Conservation (phyloP, 225 moss, liverwort and hornwort species). For the Polytrichum formosum region DNA sequence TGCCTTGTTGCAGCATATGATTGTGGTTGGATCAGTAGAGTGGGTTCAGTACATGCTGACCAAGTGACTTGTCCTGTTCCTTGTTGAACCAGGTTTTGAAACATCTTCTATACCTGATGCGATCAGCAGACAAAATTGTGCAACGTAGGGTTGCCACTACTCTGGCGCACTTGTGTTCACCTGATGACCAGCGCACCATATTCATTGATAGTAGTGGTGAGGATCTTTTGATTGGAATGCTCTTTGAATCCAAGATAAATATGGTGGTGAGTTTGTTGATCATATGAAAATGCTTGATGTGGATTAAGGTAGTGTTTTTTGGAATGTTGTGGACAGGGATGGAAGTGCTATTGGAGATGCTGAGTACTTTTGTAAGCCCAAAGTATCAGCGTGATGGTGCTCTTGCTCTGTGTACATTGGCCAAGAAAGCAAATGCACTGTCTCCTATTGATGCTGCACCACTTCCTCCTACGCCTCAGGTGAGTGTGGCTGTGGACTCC, state of each 20-base stretch:
- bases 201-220: slow-evolving; percentile 93
- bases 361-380: slow-evolving; percentile 62
- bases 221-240: neutral
- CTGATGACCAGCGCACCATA: slow-evolving; percentile 91
- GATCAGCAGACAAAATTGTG: slow-evolving; percentile 80
- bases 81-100: slow-evolving; percentile 66
- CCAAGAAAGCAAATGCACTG: slow-evolving; percentile 81
- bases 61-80: no score
- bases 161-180: slow-evolving; percentile 86
- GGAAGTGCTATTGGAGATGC: slow-evolving; percentile 95
- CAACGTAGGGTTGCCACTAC: slow-evolving; percentile 95
- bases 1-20: neutral
- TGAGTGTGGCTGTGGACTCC: slow-evolving; percentile 7
- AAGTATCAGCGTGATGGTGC: slow-evolving; percentile 95
- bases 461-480: slow-evolving; percentile 97
- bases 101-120: slow-evolving; percentile 93
- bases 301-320: neutral
- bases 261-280: neutral
- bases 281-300: neutral
- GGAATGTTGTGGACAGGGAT: slow-evolving; percentile 59
- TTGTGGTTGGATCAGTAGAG: neutral
- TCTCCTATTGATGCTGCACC: slow-evolving; percentile 93
- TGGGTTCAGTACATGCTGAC: no score
- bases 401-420: slow-evolving; percentile 83
- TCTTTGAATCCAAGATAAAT: neutral